Percentiles rank a stretch among this genome's conserved stretches.
These are phyloP conservation scores for Setaria viridis DNA, from an alignment of 202 grass and related monocot species.

Conservation along the genomic window DNA sequence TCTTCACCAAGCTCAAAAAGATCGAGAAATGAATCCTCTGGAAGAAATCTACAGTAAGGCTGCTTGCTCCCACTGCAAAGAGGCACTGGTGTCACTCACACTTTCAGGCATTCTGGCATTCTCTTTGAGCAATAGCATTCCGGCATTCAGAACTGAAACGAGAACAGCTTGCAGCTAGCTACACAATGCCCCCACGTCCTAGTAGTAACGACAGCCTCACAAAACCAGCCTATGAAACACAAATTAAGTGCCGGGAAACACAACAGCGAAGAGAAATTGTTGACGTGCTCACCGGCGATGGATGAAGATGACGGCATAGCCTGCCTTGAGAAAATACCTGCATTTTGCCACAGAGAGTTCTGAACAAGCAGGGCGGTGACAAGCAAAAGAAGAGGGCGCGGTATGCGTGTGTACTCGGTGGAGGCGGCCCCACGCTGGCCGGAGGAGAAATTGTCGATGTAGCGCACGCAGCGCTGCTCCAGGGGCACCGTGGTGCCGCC, in stretches of 20 bases:
- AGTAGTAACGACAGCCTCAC: not conserved
- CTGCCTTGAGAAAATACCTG: slow-evolving; percentile 86
- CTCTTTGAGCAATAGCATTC: not conserved
- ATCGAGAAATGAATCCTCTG: slow-evolving; percentile 86
- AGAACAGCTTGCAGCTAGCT: slow-evolving; percentile 1
- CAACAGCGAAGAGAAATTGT: not conserved
- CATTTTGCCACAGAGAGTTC: not conserved
- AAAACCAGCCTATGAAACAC: not conserved
- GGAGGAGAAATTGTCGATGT: slow-evolving; percentile 94
- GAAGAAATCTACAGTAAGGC: slow-evolving; percentile 86
- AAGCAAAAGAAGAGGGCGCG: not conserved
- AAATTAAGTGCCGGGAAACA: not conserved
- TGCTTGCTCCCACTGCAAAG: slow-evolving; percentile 87
- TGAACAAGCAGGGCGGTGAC: not conserved
- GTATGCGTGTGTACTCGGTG: slow-evolving; percentile 60
- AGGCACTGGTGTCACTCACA: slow-evolving; percentile 26
- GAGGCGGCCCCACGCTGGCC: slow-evolving; percentile 84
- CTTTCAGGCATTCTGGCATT: slow-evolving; percentile 1
- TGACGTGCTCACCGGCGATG: slow-evolving; percentile 59
- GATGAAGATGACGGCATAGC: slow-evolving; percentile 82
- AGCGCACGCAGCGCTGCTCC: slow-evolving; percentile 91
- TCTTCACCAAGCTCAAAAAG: slow-evolving; percentile 73
- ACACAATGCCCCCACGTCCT: not conserved
- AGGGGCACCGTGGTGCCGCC: slow-evolving; percentile 93
- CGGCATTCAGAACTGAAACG: slow-evolving; percentile 42